Evolutionary conservation across 1,284 basidiomycete species (phyloP).

Genomic region (Inonotus hispidus): DNA sequence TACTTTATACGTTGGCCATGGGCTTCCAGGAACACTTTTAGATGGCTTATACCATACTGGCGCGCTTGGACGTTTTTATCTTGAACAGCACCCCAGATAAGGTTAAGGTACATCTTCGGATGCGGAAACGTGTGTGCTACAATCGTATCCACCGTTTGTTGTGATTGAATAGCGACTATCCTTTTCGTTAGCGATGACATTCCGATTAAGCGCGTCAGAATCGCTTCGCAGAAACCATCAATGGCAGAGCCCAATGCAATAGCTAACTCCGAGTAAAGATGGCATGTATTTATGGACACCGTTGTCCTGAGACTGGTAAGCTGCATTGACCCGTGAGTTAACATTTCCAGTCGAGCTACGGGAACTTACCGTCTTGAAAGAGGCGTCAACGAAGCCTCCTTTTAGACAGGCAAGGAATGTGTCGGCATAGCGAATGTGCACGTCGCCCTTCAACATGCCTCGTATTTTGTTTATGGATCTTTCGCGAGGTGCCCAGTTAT

Average conservation of each 20-base stretch:
- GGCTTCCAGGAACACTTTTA: constrained; percentile 68
- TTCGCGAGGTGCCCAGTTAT: constrained; percentile 91
- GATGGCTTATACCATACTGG: constrained; percentile 59
- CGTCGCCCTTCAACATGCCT: constrained; percentile 88
- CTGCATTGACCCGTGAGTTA: constrained; percentile 35
- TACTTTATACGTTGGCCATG: constrained; percentile 62
- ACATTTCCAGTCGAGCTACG: constrained; percentile 6
- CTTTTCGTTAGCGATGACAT: constrained; percentile 97
- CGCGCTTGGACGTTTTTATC: constrained; percentile 86
- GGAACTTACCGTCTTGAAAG: constrained; percentile 75
- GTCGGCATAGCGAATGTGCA: constrained; percentile 68
- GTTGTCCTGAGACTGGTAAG: constrained; percentile 90
- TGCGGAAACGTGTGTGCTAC: constrained; percentile 69
- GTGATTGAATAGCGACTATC: constrained; percentile 83
- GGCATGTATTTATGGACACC: constrained; percentile 75
- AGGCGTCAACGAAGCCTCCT: constrained; percentile 73
- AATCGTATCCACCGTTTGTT: constrained; percentile 64
- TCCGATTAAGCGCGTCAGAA: constrained; percentile 73
- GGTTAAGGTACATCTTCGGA: constrained; percentile 64
- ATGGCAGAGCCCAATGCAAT: constrained; percentile 61
- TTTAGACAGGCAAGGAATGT: constrained; percentile 74
- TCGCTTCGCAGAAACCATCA: constrained; percentile 72
- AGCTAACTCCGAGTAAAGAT: constrained; percentile 76
- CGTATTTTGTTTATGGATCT: constrained; percentile 74
- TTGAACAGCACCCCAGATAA: constrained; percentile 69